Evolutionary conservation across 192 early-diverging fungal species (phyloP).

Genomic region (Radiomyces spectabilis): DNA sequence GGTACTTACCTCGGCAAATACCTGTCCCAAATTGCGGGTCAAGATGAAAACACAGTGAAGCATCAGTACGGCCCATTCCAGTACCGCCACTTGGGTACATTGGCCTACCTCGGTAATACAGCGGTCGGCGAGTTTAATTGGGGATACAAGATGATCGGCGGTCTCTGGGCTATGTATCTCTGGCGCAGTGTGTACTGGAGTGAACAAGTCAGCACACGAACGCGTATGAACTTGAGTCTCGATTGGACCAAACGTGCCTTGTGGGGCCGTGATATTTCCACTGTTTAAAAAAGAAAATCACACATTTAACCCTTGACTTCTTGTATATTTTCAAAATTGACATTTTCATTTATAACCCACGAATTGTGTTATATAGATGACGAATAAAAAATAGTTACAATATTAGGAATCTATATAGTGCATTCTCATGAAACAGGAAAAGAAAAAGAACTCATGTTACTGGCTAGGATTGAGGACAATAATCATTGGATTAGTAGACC

Average conservation of each 20-base stretch:
- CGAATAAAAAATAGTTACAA: no score
- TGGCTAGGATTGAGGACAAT: no score
- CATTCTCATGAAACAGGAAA: no score
- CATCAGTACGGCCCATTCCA: slow-evolving; percentile 45
- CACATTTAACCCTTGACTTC: no score
- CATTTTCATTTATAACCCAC: no score
- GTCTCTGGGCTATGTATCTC: slow-evolving; percentile 44
- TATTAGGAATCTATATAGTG: no score
- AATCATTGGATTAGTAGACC: no score
- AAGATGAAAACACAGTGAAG: slow-evolving; percentile 6
- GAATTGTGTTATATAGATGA: no score
- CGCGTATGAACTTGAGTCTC: slow-evolving; percentile 23
- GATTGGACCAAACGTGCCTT: slow-evolving; percentile 23
- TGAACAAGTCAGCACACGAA: slow-evolving; percentile 37
- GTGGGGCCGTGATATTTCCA: slow-evolving; percentile 22
- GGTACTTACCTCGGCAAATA: slow-evolving; percentile 39
- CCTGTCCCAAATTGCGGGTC: no score
- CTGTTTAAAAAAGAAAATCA: slow-evolving; percentile 6
- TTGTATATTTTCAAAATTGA: no score
- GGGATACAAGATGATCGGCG: slow-evolving; percentile 42
- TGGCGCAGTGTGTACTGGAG: slow-evolving; percentile 51
- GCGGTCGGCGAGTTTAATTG: slow-evolving; percentile 44
- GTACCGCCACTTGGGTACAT: slow-evolving; percentile 57
- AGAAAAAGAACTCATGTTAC: no score
- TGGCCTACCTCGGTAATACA: slow-evolving; percentile 62